A percentile compares a stretch with the other conserved stretches of the same genome.
Evolutionary conservation across 1,284 basidiomycete species (phyloP).

Genomic region (Athelia sp.): DNA sequence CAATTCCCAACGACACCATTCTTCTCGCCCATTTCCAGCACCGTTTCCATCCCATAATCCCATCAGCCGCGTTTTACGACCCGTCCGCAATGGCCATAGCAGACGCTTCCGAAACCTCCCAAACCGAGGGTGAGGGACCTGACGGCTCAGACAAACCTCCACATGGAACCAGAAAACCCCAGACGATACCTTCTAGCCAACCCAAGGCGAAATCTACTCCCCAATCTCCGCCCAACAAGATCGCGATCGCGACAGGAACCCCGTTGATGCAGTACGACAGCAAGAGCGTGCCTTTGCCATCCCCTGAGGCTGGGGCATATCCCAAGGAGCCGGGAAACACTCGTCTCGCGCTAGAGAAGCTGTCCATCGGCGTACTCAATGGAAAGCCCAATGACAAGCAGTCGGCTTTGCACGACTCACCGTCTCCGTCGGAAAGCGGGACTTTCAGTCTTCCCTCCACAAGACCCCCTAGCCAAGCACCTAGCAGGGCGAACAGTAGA

Average conservation of each 20-base stretch:
- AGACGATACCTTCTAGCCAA: conserved; percentile 11
- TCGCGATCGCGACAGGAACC: background rate
- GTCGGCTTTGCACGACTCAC: conserved; percentile 26
- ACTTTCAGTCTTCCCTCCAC: conserved; percentile 61
- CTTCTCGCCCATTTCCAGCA: background rate
- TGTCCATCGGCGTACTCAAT: conserved; percentile 28
- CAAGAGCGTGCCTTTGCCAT: conserved; percentile 44
- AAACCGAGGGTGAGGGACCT: conserved; percentile 50
- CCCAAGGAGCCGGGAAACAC: conserved; percentile 56
- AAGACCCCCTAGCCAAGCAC: conserved; percentile 52
- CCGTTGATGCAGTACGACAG: conserved; percentile 4
- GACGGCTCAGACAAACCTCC: conserved; percentile 60
- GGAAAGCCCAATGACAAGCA: background rate
- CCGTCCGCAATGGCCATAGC: conserved; percentile 32
- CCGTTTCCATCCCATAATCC: background rate
- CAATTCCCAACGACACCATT: conserved; percentile 1
- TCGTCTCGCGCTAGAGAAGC: conserved; percentile 39
- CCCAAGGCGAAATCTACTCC: conserved; percentile 3
- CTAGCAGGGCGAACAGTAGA: conserved; percentile 52
- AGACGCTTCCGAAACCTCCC: conserved; percentile 45
- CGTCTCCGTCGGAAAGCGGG: conserved; percentile 53
- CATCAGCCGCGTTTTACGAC: conserved; percentile 3
- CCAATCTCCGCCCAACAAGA: background rate
- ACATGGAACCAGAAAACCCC: conserved; percentile 22
- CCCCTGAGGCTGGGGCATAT: conserved; percentile 44